These are phyloP conservation scores for Pythium pyrilobum DNA, from an alignment of 352 stramenopile species.

Conservation along the genomic window DNA sequence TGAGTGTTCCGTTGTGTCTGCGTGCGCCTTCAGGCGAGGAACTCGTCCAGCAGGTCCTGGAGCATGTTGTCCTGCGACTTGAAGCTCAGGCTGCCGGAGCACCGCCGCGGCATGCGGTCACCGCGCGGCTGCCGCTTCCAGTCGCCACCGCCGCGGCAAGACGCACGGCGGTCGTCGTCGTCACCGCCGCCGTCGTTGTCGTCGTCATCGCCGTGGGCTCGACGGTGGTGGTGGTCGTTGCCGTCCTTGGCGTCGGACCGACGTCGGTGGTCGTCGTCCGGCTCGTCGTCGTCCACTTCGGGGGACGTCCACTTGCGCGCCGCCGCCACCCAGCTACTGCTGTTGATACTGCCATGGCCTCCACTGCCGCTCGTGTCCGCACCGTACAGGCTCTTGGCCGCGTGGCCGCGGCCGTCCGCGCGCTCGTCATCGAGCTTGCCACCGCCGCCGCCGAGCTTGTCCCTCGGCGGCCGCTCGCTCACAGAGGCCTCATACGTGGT, in stretches of 20 bases:
- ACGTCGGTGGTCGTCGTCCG: not conserved
- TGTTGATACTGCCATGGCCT: too few relatives aligned
- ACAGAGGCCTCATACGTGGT: not conserved
- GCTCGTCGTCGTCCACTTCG: slow-evolving; percentile 28
- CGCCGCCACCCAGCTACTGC: slow-evolving; percentile 17
- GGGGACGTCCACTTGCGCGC: slow-evolving; percentile 31
- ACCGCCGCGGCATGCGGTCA: slow-evolving; percentile 1
- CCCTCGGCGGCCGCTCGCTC: not conserved
- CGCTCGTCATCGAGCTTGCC: slow-evolving; percentile 14
- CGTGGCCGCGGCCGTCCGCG: too few relatives aligned
- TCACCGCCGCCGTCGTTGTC: slow-evolving; percentile 9
- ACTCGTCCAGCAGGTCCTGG: slow-evolving; percentile 72
- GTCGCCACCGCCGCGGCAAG: slow-evolving; percentile 10
- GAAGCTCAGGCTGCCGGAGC: slow-evolving; percentile 10
- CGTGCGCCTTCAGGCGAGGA: slow-evolving; percentile 24
- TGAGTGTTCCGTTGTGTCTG: not conserved
- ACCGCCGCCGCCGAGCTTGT: slow-evolving; percentile 5
- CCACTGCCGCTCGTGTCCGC: not conserved
- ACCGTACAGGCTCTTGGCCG: slow-evolving; percentile 14
- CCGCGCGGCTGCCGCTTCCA: not conserved
- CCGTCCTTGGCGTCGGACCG: slow-evolving; percentile 11
- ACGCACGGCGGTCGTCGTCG: not conserved
- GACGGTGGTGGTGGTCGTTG: not conserved
- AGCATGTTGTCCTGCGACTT: slow-evolving; percentile 38
- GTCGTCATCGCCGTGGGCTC: slow-evolving; percentile 13